Percentiles rank a stretch among this genome's conserved stretches.
Evolutionary conservation across 305 asterid genomes (phyloP).

Genomic region (Fraxinus xanthoxyloides): DNA sequence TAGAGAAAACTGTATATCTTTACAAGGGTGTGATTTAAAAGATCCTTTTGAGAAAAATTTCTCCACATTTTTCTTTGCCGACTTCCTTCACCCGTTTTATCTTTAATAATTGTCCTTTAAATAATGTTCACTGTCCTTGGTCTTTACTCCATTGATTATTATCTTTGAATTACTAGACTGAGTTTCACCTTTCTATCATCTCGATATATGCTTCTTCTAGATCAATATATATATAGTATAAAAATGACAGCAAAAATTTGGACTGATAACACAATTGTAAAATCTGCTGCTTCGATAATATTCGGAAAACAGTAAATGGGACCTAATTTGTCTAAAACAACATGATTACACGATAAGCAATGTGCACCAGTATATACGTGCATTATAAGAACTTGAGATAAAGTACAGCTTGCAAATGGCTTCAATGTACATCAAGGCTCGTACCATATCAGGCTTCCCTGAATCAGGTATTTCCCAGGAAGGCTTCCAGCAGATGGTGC

Average conservation of each 20-base stretch:
- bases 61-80: too few species aligned
- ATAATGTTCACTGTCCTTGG: not conserved
- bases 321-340: not conserved
- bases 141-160: not conserved
- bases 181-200: not conserved
- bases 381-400: not conserved
- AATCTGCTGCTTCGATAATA: not conserved
- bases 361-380: not conserved
- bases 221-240: not conserved
- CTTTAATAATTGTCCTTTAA: not conserved
- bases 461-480: conserved; percentile 75
- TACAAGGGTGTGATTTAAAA: not conserved
- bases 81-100: not conserved
- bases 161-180: not conserved
- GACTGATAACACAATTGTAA: not conserved
- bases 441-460: conserved; percentile 90
- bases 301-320: not conserved
- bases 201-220: not conserved
- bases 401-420: not conserved
- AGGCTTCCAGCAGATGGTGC: conserved; percentile 90
- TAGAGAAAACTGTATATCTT: too few species aligned
- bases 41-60: not conserved
- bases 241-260: not conserved
- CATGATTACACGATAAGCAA: not conserved
- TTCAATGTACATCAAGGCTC: conserved; percentile 45